A percentile compares a stretch with the other conserved stretches of the same genome.
Conservation (phyloP, 129 eudicot species). For the sunflower (Helianthus annuus) region DNA sequence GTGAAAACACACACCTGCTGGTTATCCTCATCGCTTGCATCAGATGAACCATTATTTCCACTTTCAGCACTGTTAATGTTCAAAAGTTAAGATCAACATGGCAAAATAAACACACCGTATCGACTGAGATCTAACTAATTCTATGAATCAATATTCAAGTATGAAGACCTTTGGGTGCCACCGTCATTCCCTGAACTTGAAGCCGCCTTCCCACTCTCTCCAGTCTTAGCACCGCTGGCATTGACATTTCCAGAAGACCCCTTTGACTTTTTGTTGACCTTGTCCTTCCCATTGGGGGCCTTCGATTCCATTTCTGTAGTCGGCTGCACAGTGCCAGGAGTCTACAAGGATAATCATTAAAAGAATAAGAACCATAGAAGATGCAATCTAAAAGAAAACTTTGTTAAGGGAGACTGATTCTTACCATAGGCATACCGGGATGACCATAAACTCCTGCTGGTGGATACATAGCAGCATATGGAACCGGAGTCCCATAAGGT, state of each 20-base stretch:
- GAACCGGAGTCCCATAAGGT: conserved; percentile 92
- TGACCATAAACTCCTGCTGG: conserved; percentile 84
- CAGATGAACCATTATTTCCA: conserved; percentile 83
- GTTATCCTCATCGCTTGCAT: conserved; percentile 75
- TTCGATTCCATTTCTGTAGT: conserved; percentile 59
- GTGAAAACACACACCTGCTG: conserved; percentile 44
- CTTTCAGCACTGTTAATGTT: conserved; percentile 67
- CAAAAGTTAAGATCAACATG: neutral
- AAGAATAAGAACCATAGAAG: neutral
- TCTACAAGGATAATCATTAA: conserved; percentile 27
- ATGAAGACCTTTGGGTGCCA: conserved; percentile 75
- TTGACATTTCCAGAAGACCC: conserved; percentile 52
- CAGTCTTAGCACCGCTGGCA: conserved; percentile 44
- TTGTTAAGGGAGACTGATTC: neutral
- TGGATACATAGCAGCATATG: conserved; percentile 81
- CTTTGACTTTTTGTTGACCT: conserved; percentile 52
- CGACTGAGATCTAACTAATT: neutral
- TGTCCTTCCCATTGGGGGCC: conserved; percentile 51
- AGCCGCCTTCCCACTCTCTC: conserved; percentile 70
- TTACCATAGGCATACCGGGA: conserved; percentile 78
- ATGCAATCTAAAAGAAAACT: conserved; percentile 14
- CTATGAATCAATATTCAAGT: neutral
- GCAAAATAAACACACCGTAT: neutral
- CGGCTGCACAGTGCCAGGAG: conserved; percentile 41
- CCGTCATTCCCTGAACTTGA: conserved; percentile 95